These are phyloP conservation scores for Carpinus fangiana DNA, from an alignment of 306 rosid genomes.

Conservation along the genomic window DNA sequence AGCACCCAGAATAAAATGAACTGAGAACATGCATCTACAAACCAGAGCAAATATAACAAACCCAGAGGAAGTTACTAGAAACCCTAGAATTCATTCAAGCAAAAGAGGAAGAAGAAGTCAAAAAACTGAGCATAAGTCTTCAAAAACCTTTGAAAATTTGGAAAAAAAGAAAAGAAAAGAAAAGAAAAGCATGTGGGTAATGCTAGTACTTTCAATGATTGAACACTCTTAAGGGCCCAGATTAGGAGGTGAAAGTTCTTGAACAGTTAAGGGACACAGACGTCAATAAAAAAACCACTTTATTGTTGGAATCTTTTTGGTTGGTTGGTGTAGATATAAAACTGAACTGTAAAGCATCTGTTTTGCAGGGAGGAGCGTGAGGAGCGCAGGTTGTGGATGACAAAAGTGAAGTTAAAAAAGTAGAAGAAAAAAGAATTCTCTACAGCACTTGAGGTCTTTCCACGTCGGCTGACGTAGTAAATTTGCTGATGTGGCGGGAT, in stretches of 20 bases:
- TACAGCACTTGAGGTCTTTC: not conserved
- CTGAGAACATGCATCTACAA: not conserved
- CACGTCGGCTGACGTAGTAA: conserved; percentile 5
- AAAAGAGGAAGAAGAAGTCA: conserved; percentile 5
- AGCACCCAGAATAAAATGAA: conserved; percentile 3
- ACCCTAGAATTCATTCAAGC: conserved; percentile 6
- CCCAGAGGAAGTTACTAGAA: not conserved
- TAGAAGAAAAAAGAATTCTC: too few relatives aligned
- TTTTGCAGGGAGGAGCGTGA: conserved; percentile 40
- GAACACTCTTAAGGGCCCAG: conserved; percentile 39
- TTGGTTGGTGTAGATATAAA: conserved; percentile 49
- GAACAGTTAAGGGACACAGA: conserved; percentile 15
- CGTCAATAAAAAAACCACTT: conserved; percentile 10
- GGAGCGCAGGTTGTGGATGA: conserved; percentile 30
- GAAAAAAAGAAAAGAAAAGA: conserved; percentile 14
- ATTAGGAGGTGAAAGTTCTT: conserved; percentile 38
- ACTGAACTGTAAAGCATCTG: conserved; percentile 32
- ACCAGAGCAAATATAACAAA: conserved; percentile 6
- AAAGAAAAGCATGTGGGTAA: conserved; percentile 12
- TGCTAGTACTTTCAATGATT: conserved; percentile 56
- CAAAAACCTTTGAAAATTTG: conserved; percentile 24
- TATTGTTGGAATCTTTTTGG: conserved; percentile 35
- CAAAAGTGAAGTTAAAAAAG: not conserved
- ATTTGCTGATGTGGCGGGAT: not conserved
- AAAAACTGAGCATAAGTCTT: conserved; percentile 28